Percentiles rank a stretch among this genome's conserved stretches.
These are phyloP conservation scores for Phytophthora fragariae DNA, from an alignment of 352 stramenopile species.

Conservation along the genomic window DNA sequence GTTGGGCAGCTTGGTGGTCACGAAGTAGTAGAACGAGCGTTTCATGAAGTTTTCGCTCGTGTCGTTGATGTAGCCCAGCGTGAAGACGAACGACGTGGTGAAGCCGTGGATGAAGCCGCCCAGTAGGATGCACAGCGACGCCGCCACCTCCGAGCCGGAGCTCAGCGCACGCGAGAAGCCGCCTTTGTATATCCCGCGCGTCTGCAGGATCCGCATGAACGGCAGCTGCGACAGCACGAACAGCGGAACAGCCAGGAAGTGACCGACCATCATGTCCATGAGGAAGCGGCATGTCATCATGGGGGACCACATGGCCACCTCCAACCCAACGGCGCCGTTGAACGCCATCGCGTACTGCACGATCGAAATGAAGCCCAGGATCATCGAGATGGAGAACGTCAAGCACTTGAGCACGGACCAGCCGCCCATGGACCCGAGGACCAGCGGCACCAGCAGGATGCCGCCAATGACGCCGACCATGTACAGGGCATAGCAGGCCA, in stretches of 20 bases:
- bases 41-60: slow-evolving; percentile 79
- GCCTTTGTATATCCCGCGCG: slow-evolving; percentile 88
- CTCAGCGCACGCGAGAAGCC: slow-evolving; percentile 82
- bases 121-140: slow-evolving; percentile 80
- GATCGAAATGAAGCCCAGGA: slow-evolving; percentile 75
- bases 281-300: slow-evolving; percentile 81
- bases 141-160: slow-evolving; percentile 83
- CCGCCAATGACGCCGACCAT: slow-evolving; percentile 73
- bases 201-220: slow-evolving; percentile 89
- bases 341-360: slow-evolving; percentile 77
- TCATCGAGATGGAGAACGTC: slow-evolving; percentile 72
- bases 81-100: slow-evolving; percentile 71
- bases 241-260: slow-evolving; percentile 82
- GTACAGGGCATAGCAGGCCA: slow-evolving; percentile 43
- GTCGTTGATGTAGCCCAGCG: slow-evolving; percentile 80
- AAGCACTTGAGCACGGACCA: slow-evolving; percentile 76
- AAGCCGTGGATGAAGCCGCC: slow-evolving; percentile 84
- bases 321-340: slow-evolving; percentile 68
- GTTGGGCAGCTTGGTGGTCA: slow-evolving; percentile 45
- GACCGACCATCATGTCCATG: slow-evolving; percentile 86
- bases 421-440: slow-evolving; percentile 59
- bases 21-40: slow-evolving; percentile 75
- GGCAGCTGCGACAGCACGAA: slow-evolving; percentile 77
- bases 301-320: slow-evolving; percentile 75
- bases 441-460: slow-evolving; percentile 59